Percentiles rank a stretch among this genome's conserved stretches.
phyloP scores from a whole-genome alignment of 2,329 filamentous ascomycete species.

The Pyricularia sp. region DNA sequence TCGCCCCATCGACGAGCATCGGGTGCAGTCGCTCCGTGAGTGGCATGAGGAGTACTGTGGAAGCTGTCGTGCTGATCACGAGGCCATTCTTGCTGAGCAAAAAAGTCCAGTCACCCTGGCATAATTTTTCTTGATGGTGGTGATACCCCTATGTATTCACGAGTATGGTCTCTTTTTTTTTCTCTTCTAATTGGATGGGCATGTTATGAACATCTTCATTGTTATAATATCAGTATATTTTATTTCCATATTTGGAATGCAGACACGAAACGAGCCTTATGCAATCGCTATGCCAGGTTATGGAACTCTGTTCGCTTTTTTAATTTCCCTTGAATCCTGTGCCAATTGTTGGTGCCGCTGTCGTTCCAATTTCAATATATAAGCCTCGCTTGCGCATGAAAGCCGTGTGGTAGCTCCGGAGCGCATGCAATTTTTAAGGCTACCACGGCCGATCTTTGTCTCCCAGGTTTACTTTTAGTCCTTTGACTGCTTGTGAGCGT shows the following conservation, averaged over 20 bases:
- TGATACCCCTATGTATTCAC: background rate
- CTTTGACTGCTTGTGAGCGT: too few species aligned
- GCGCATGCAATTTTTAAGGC: too few species aligned
- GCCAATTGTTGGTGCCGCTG: too few species aligned
- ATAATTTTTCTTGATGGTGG: background rate
- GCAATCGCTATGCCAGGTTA: background rate
- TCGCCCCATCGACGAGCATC: conserved; percentile 15
- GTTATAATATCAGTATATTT: background rate
- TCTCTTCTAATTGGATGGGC: too few species aligned
- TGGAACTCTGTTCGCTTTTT: background rate
- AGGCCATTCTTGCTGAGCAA: conserved; percentile 6
- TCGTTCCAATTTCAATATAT: too few species aligned
- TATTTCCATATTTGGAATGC: background rate
- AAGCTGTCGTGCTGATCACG: conserved; percentile 37
- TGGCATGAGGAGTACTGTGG: conserved; percentile 44
- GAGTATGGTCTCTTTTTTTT: background rate
- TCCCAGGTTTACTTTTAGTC: background rate
- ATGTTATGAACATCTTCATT: background rate
- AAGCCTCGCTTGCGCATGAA: too few species aligned
- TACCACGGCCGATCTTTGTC: too few species aligned
- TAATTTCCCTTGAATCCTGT: background rate
- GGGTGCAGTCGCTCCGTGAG: conserved; percentile 24
- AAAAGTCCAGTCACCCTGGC: background rate
- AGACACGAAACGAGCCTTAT: background rate
- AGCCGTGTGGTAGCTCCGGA: too few species aligned